These are phyloP conservation scores for Talaromyces rugulosus DNA, from an alignment of 2,329 filamentous ascomycete genomes.

Conservation along the genomic window DNA sequence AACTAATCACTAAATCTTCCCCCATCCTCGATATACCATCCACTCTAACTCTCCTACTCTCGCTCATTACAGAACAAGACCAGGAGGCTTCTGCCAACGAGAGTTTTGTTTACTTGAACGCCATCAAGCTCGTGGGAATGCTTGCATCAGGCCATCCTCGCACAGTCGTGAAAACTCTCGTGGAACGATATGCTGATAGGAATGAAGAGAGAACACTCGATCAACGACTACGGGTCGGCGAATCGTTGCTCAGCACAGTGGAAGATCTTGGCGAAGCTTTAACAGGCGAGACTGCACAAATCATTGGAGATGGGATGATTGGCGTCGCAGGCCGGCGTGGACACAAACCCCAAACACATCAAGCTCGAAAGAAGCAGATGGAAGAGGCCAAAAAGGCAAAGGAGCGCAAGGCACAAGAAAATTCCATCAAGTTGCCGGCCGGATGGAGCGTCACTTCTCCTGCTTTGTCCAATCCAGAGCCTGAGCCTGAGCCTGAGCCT, in stretches of 20 bases:
- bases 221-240: slow-evolving; percentile 39
- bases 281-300: slow-evolving; percentile 32
- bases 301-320: slow-evolving; percentile 36
- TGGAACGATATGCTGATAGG: slow-evolving; percentile 37
- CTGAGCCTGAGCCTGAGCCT: not conserved
- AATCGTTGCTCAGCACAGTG: slow-evolving; percentile 37
- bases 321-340: slow-evolving; percentile 37
- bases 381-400: slow-evolving; percentile 23
- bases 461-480: slow-evolving; percentile 3
- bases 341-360: slow-evolving; percentile 31
- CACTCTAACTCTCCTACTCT: slow-evolving; percentile 37
- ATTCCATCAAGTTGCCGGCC: slow-evolving; percentile 17
- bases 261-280: slow-evolving; percentile 37
- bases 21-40: slow-evolving; percentile 42
- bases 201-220: slow-evolving; percentile 34
- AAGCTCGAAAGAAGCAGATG: slow-evolving; percentile 21
- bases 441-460: slow-evolving; percentile 28
- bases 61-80: slow-evolving; percentile 30
- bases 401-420: slow-evolving; percentile 26
- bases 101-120: slow-evolving; percentile 42
- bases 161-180: slow-evolving; percentile 37
- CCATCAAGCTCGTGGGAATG: slow-evolving; percentile 37
- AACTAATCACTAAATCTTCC: slow-evolving; percentile 36
- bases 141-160: slow-evolving; percentile 39
- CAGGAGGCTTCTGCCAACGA: slow-evolving; percentile 31